Conservation (phyloP, 495 filamentous ascomycete genomes). For the Podospora comata region DNA sequence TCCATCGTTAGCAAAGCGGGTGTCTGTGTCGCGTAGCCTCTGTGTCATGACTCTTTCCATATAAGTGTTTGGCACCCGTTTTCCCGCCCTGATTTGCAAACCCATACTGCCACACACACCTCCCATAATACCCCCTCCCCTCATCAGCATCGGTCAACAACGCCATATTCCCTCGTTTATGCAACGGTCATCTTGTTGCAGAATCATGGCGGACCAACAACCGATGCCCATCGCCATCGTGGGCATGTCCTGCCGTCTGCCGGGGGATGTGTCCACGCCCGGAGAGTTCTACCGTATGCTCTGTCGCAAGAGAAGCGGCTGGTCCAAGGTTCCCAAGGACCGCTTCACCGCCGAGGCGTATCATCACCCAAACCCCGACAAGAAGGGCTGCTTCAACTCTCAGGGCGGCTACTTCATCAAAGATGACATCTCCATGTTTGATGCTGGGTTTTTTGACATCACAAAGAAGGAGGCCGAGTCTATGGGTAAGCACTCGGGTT, state of each 20-base stretch:
- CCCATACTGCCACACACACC: neutral
- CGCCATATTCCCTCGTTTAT: slow-evolving; percentile 16
- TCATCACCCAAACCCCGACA: slow-evolving; percentile 56
- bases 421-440: slow-evolving; percentile 47
- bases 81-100: neutral
- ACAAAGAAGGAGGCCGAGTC: slow-evolving; percentile 46
- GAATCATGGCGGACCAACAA: slow-evolving; percentile 26
- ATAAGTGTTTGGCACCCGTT: neutral
- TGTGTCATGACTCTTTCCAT: slow-evolving; percentile 14
- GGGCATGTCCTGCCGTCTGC: slow-evolving; percentile 49
- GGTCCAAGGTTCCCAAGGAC: slow-evolving; percentile 55
- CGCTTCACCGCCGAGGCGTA: slow-evolving; percentile 66
- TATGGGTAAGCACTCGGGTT: slow-evolving; percentile 37
- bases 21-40: neutral
- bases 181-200: slow-evolving; percentile 1
- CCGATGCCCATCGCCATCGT: slow-evolving; percentile 43
- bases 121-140: neutral
- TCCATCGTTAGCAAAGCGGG: neutral
- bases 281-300: slow-evolving; percentile 49
- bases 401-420: slow-evolving; percentile 54
- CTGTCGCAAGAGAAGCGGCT: slow-evolving; percentile 35
- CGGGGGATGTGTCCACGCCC: slow-evolving; percentile 42
- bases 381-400: slow-evolving; percentile 43
- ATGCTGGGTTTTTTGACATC: slow-evolving; percentile 54
- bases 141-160: slow-evolving; percentile 2